Base-by-base conservation (phyloP, 2,329 filamentous ascomycete species). In the Trichoderma brevicompactum region DNA sequence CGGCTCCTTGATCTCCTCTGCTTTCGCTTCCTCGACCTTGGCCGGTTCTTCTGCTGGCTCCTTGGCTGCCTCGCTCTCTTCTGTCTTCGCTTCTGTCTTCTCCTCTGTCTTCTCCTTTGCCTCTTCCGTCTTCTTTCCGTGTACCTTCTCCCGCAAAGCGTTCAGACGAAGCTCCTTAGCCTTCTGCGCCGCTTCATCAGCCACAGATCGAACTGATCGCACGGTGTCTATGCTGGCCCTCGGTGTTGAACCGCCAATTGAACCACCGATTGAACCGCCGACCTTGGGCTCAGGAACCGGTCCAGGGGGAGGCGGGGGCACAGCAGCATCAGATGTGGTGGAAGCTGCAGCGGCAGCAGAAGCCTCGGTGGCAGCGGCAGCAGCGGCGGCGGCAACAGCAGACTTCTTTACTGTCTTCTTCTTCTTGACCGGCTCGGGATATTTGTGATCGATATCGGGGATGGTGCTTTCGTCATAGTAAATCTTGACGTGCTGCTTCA, bases 401-500 rank as follows among this genome's bases (percentile, higher is more conserved):
- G 72, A 67, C 3, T 73, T 68, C 43, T 70, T 73, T 32, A 71
- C 67, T 49, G 72, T 65, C 10, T 75, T 69, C 44, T 70, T 72
- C 32, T 46, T 64, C 67, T 76, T 78, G 44, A 72, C 72, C 62
- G 77, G 76, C 41, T 79, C 77, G 50, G 81, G 79, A 15, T 83
- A 81, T 60, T 83, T 81, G 70, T 85, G 76, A 79, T 81, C 75
- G 78, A 85, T 82, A 75, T 81, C 75, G 40, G 85, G 83, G 70
- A 87, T 85, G 55, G 85, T 87, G 72, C 80, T 81, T 70, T 88
- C 85, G 79, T 88, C 86, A 75, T 85, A 85, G 78, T 85, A 87
- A 70, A 90, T 86, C 67, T 83, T 88, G 72, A 98, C 87, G 72
- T 94, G 90, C 78, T 94, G 87, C 77, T 93, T 92, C 68, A 99